phyloP scores from a whole-genome alignment of 805 yeast species.

The Candida verbasci region DNA sequence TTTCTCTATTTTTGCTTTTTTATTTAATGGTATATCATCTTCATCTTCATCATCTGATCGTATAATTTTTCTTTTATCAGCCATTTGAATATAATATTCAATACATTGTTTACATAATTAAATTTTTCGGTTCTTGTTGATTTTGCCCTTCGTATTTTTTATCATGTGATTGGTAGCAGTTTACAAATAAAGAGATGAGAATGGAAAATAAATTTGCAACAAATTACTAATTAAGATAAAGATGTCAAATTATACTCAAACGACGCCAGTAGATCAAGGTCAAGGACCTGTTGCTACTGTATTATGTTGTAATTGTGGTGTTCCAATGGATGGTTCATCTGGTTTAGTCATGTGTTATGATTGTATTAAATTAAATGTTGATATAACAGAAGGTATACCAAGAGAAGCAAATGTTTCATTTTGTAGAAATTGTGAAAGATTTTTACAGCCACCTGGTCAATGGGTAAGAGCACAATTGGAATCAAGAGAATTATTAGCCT shows the following conservation, averaged over 20 bases:
- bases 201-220: background rate
- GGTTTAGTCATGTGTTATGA: slow-evolving; percentile 96
- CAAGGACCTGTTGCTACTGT: slow-evolving; percentile 60
- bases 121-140: background rate
- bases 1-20: slow-evolving; percentile 19
- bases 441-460: slow-evolving; percentile 88
- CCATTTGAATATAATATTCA: slow-evolving; percentile 18
- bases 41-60: slow-evolving; percentile 25
- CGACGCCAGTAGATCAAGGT: slow-evolving; percentile 26
- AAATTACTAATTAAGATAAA: slow-evolving; percentile 10
- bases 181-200: slow-evolving; percentile 8
- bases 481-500: slow-evolving; percentile 86
- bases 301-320: slow-evolving; percentile 97
- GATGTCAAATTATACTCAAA: slow-evolving; percentile 48
- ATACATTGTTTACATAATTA: background rate
- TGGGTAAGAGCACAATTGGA: slow-evolving; percentile 92
- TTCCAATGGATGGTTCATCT: slow-evolving; percentile 92
- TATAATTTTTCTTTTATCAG: slow-evolving; percentile 29
- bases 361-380: slow-evolving; percentile 90
- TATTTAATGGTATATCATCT: slow-evolving; percentile 20
- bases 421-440: slow-evolving; percentile 96
- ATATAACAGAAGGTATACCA: slow-evolving; percentile 87
- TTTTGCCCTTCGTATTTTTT: background rate
- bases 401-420: slow-evolving; percentile 90
- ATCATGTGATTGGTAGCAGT: too few species aligned